phyloP scores from a whole-genome alignment of 805 yeast genomes.

The Ogataea ramenticola region DNA sequence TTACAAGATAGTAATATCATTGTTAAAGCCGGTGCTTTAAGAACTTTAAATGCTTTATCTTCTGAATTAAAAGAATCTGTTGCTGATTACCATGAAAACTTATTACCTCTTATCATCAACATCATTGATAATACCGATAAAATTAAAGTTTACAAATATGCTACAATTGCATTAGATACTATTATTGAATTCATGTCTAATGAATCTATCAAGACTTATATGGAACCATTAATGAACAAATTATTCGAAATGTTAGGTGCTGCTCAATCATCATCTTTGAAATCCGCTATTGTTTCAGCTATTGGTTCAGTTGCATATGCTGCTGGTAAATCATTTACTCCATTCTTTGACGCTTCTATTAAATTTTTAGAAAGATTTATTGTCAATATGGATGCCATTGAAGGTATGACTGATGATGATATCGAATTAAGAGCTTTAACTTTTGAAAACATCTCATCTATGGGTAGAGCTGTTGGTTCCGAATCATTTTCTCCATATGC shows the following conservation, averaged over 20 bases:
- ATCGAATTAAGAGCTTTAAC: constrained; percentile 88
- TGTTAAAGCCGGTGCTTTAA: constrained; percentile 82
- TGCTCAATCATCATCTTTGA: constrained; percentile 68
- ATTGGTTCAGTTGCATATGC: constrained; percentile 97
- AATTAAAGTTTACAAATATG: constrained; percentile 79
- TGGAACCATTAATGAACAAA: constrained; percentile 87
- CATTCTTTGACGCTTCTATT: constrained; percentile 79
- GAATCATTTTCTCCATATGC: constrained; percentile 82
- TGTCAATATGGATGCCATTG: constrained; percentile 53
- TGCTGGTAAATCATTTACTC: constrained; percentile 79
- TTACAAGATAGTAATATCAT: constrained; percentile 65
- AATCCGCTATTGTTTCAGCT: constrained; percentile 82
- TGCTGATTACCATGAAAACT: constrained; percentile 74
- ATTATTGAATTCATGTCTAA: constrained; percentile 85
- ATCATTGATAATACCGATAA: constrained; percentile 83
- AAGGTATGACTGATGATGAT: constrained; percentile 81
- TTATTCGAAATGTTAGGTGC: constrained; percentile 75
- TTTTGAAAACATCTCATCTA: constrained; percentile 86
- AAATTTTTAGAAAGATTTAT: constrained; percentile 77
- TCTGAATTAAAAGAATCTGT: constrained; percentile 78
- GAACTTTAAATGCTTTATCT: constrained; percentile 71
- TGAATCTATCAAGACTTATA: constrained; percentile 71
- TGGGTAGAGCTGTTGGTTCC: constrained; percentile 96
- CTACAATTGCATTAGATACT: constrained; percentile 87
- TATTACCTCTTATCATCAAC: constrained; percentile 79